Percentiles rank a stretch among this genome's conserved stretches.
Conservation (phyloP, 2,329 filamentous ascomycete species). For the Cryoendolithus antarcticus region DNA sequence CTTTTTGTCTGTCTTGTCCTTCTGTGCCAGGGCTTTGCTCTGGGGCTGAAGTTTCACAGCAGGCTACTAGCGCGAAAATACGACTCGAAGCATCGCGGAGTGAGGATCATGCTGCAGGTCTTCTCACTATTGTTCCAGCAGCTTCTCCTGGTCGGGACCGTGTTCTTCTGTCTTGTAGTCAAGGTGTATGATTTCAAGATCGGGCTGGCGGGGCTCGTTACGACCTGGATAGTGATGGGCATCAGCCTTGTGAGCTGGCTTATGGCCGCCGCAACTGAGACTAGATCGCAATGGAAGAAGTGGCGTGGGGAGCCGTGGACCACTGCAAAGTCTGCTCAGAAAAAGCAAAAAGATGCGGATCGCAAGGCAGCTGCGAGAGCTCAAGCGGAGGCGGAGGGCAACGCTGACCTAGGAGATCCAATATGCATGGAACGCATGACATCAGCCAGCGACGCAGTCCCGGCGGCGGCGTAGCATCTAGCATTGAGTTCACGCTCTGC, state of each 20-base stretch:
- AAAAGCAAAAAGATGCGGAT: too few species aligned
- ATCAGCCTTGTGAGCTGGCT: not conserved
- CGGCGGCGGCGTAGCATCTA: too few species aligned
- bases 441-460: too few species aligned
- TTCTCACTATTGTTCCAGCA: slow-evolving; percentile 1
- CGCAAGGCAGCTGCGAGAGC: too few species aligned
- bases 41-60: not conserved
- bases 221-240: not conserved
- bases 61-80: not conserved
- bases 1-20: slow-evolving; percentile 1
- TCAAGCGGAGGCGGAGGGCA: too few species aligned
- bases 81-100: not conserved
- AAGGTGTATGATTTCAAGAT: not conserved
- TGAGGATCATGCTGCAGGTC: not conserved
- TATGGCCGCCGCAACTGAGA: too few species aligned
- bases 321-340: too few species aligned
- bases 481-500: too few species aligned
- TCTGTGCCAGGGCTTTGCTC: not conserved
- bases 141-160: not conserved
- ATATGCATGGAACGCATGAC: too few species aligned
- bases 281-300: too few species aligned
- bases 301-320: too few species aligned
- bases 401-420: too few species aligned
- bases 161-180: slow-evolving; percentile 4
- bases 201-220: not conserved